Percentiles rank a stretch among this genome's conserved stretches.
Conservation (phyloP, 306 rosid genomes). For the Calophaca sinica region DNA sequence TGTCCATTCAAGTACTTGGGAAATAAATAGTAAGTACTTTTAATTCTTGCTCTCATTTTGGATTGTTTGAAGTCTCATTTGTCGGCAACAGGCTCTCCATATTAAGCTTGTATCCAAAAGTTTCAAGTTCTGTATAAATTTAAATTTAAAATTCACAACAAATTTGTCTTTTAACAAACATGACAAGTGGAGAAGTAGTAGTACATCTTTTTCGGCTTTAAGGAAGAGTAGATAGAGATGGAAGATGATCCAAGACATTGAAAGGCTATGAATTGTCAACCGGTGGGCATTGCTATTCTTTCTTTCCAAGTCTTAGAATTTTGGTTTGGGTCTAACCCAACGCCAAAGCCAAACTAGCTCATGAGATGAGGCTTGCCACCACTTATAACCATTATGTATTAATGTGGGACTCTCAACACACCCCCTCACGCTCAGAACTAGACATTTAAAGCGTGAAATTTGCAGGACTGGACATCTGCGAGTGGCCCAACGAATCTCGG, state of each 20-base stretch:
- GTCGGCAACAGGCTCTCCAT: not conserved
- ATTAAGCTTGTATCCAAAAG: constrained; percentile 8
- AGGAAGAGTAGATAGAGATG: not conserved
- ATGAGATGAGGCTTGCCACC: too few relatives aligned
- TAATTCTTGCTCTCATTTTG: not conserved
- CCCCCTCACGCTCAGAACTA: too few relatives aligned
- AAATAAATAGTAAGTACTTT: too few relatives aligned
- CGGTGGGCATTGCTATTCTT: not conserved
- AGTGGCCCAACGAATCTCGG: too few relatives aligned
- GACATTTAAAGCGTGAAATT: too few relatives aligned
- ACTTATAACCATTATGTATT: too few relatives aligned
- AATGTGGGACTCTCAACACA: too few relatives aligned
- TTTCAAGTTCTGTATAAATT: not conserved
- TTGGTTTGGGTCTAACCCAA: too few relatives aligned
- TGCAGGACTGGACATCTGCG: too few relatives aligned
- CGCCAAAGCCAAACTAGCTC: too few relatives aligned
- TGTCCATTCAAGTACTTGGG: constrained; percentile 20
- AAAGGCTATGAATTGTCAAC: constrained; percentile 15
- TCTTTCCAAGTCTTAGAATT: too few relatives aligned
- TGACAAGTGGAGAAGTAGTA: not conserved
- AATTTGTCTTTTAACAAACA: constrained; percentile 15
- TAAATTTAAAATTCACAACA: not conserved
- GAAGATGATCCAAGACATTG: constrained; percentile 11
- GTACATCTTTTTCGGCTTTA: not conserved
- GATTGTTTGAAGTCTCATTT: constrained; percentile 1